These are phyloP conservation scores for Peziza echinospora DNA, from an alignment of 495 filamentous ascomycete species.

Conservation along the genomic window DNA sequence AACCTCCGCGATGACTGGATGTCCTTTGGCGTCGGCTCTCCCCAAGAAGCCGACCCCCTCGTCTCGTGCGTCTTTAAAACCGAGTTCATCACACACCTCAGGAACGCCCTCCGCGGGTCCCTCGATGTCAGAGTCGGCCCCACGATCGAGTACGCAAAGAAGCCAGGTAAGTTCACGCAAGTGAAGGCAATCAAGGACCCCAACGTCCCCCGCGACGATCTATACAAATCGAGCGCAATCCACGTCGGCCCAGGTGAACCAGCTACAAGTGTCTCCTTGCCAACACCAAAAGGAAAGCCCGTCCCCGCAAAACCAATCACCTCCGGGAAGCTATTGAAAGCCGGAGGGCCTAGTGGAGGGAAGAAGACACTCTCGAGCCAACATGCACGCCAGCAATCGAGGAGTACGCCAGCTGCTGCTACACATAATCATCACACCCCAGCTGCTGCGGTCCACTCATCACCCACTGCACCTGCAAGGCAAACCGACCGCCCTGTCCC, in stretches of 20 bases:
- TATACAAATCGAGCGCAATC: constrained; percentile 82
- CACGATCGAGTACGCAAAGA: constrained; percentile 89
- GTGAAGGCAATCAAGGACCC: constrained; percentile 85
- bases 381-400: constrained; percentile 15
- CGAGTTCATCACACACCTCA: constrained; percentile 84
- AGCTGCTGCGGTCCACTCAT: constrained; percentile 25
- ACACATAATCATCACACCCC: constrained; percentile 23
- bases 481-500: too few species aligned
- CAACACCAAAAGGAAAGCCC: constrained; percentile 66
- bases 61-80: constrained; percentile 90
- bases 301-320: constrained; percentile 78
- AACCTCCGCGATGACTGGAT: constrained; percentile 90
- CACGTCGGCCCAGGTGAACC: constrained; percentile 73
- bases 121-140: constrained; percentile 56
- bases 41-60: constrained; percentile 76
- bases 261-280: constrained; percentile 57
- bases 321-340: constrained; percentile 66
- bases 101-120: constrained; percentile 47
- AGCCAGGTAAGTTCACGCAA: constrained; percentile 71
- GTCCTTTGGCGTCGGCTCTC: constrained; percentile 65
- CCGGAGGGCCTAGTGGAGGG: constrained; percentile 59
- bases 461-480: constrained; percentile 23
- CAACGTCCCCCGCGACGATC: constrained; percentile 42
- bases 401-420: constrained; percentile 18
- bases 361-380: constrained; percentile 40